Evolutionary conservation across 2,329 filamentous ascomycete species (phyloP).

Genomic region (Sphaceloma murrayae): DNA sequence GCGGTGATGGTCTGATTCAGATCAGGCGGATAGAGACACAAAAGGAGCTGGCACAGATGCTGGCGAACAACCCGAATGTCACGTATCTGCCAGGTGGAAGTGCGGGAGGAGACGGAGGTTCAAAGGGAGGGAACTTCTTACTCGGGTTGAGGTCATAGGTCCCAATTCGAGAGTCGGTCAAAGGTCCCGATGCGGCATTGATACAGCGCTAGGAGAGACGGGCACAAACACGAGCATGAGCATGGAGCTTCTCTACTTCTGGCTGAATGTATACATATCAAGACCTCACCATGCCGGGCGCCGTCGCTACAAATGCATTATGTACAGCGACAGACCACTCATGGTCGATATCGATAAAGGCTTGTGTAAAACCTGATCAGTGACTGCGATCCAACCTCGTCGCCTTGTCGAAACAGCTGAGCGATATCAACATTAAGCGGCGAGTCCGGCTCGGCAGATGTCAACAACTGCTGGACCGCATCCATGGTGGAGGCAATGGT

Average conservation of each 20-base stretch:
- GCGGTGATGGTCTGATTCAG: constrained; percentile 85
- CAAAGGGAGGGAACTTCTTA: constrained; percentile 49
- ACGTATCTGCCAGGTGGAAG: constrained; percentile 77
- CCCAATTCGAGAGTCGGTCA: too few relatives aligned
- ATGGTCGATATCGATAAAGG: constrained; percentile 38
- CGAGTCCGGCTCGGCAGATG: constrained; percentile 59
- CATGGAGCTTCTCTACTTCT: constrained; percentile 15
- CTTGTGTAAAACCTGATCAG: constrained; percentile 64
- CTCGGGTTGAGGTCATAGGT: constrained; percentile 53
- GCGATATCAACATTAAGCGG: constrained; percentile 74
- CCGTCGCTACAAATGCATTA: too few relatives aligned
- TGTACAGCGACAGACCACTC: constrained; percentile 32
- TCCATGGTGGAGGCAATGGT: constrained; percentile 66
- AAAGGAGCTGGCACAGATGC: constrained; percentile 84
- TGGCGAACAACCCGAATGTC: constrained; percentile 87
- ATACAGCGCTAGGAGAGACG: too few relatives aligned
- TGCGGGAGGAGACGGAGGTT: constrained; percentile 38
- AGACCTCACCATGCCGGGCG: neutral
- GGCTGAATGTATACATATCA: constrained; percentile 13
- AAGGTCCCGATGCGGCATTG: too few relatives aligned
- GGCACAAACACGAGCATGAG: constrained; percentile 10
- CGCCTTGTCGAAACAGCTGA: constrained; percentile 57
- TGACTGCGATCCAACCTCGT: constrained; percentile 56
- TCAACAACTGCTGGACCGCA: constrained; percentile 60
- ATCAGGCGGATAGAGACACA: constrained; percentile 96